A percentile compares a stretch with the other conserved stretches of the same genome.
phyloP scores from a whole-genome alignment of 345 rosid genomes.

The Ceriops zippeliana region DNA sequence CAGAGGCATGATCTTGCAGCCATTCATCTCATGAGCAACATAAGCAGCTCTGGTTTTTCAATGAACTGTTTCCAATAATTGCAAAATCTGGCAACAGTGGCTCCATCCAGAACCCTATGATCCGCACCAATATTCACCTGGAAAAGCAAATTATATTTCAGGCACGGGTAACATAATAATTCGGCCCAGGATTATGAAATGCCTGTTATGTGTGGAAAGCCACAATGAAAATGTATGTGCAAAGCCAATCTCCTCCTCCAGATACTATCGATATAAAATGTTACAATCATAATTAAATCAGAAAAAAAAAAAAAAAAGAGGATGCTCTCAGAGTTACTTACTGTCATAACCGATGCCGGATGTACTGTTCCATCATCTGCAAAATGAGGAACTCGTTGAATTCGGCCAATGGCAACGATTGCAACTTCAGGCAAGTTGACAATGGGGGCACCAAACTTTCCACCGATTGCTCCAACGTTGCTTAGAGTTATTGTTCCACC shows the following conservation, averaged over 20 bases:
- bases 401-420: slow-evolving; percentile 82
- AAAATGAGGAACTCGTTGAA: slow-evolving; percentile 70
- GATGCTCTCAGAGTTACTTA: slow-evolving; percentile 29
- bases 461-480: slow-evolving; percentile 91
- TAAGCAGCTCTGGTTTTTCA: neutral
- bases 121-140: slow-evolving; percentile 2
- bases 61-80: slow-evolving; percentile 2
- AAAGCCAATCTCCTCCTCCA: too few relatives aligned
- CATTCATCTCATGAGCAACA: neutral
- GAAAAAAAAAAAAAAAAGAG: neutral
- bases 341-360: slow-evolving; percentile 74
- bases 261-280: too few relatives aligned
- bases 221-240: too few relatives aligned
- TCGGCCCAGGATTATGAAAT: too few relatives aligned
- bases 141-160: neutral
- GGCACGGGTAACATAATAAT: too few relatives aligned
- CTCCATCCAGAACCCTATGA: slow-evolving; percentile 1
- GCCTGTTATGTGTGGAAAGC: too few relatives aligned
- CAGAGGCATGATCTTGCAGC: neutral
- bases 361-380: slow-evolving; percentile 55
- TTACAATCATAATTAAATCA: neutral
- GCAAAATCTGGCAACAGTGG: slow-evolving; percentile 3
- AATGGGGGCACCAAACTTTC: slow-evolving; percentile 84
- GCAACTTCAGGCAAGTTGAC: slow-evolving; percentile 90
- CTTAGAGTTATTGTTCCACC: slow-evolving; percentile 91